Evolutionary conservation across 208 protist genomes (phyloP).

Genomic region (Leptomonas seymouri): DNA sequence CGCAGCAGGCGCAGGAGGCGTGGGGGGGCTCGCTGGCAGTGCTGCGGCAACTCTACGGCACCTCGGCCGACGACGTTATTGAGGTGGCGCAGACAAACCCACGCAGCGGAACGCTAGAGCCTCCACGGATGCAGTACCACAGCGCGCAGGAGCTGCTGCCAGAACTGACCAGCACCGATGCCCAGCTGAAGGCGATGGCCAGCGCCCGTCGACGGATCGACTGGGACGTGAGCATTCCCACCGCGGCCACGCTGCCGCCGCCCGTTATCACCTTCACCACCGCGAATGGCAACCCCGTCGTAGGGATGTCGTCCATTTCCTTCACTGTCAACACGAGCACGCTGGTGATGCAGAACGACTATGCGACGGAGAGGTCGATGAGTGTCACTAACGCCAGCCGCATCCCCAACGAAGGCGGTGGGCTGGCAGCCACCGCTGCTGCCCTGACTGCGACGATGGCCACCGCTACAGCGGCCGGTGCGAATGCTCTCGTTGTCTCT

Average conservation of each 20-base stretch:
- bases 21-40: slow-evolving; percentile 22
- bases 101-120: slow-evolving; percentile 21
- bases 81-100: slow-evolving; percentile 27
- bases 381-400: not conserved
- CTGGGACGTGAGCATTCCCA: slow-evolving; percentile 63
- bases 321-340: slow-evolving; percentile 41
- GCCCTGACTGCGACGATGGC: not conserved
- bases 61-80: slow-evolving; percentile 44
- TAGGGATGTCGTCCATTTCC: slow-evolving; percentile 17
- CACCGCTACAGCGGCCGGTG: not conserved
- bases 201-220: slow-evolving; percentile 47
- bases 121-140: slow-evolving; percentile 30
- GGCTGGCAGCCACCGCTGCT: not conserved
- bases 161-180: slow-evolving; percentile 41
- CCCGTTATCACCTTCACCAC: slow-evolving; percentile 65
- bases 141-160: slow-evolving; percentile 47
- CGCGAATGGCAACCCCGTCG: slow-evolving; percentile 32
- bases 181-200: slow-evolving; percentile 42
- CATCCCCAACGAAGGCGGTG: not conserved
- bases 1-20: slow-evolving; percentile 15
- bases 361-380: slow-evolving; percentile 11
- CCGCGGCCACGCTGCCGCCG: slow-evolving; percentile 44
- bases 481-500: not conserved
- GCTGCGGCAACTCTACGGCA: slow-evolving; percentile 52
- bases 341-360: slow-evolving; percentile 29